Percentiles rank a stretch among this genome's conserved stretches.
phyloP scores from a whole-genome alignment of 192 early-diverging fungal species.

The Borealophlyctis nickersoniae region DNA sequence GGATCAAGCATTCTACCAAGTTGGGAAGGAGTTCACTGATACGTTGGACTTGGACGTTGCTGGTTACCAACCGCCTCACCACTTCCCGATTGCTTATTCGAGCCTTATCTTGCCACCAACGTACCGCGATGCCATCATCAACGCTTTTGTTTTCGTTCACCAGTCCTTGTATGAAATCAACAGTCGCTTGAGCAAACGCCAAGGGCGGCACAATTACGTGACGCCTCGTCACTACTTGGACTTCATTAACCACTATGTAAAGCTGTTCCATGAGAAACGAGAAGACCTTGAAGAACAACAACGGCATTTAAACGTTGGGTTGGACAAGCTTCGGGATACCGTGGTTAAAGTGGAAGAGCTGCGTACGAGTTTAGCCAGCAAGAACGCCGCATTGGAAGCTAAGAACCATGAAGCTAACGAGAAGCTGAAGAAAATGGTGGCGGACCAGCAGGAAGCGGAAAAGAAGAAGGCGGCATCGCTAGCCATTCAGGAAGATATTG shows the following conservation, averaged over 20 bases:
- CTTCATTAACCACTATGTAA: conserved; percentile 90
- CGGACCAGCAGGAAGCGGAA: conserved; percentile 92
- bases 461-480: conserved; percentile 79
- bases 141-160: conserved; percentile 92
- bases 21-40: conserved; percentile 93
- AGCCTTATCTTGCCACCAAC: conserved; percentile 66
- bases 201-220: conserved; percentile 78
- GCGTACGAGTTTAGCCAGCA: conserved; percentile 77
- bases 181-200: conserved; percentile 73
- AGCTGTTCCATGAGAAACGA: conserved; percentile 87
- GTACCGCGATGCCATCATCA: conserved; percentile 82
- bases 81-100: conserved; percentile 74
- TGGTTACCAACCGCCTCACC: conserved; percentile 61
- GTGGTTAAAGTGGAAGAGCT: conserved; percentile 94
- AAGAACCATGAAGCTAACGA: conserved; percentile 92
- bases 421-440: conserved; percentile 93
- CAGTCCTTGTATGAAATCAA: conserved; percentile 86
- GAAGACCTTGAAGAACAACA: conserved; percentile 97
- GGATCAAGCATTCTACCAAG: conserved; percentile 96
- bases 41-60: conserved; percentile 81
- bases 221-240: conserved; percentile 99
- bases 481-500: conserved; percentile 73
- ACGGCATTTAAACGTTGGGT: conserved; percentile 93
- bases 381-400: conserved; percentile 77
- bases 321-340: conserved; percentile 94